Evolutionary conservation across 1,284 basidiomycete species (phyloP).

Genomic region (Heliocybe sulcata): DNA sequence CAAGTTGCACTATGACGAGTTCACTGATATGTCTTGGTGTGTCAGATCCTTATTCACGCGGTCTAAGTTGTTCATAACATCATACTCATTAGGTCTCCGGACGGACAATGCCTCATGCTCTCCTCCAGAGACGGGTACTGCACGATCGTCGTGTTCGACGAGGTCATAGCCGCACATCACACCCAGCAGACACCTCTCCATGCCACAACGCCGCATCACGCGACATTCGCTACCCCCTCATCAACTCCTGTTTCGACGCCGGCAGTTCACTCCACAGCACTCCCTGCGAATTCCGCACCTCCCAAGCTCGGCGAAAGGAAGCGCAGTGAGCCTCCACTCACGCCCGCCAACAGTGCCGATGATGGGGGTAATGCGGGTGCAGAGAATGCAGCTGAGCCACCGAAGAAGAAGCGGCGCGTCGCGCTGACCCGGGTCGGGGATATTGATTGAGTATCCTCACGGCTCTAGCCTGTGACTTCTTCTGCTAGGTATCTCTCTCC

Average conservation of each 20-base stretch:
- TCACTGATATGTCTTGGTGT: constrained; percentile 95
- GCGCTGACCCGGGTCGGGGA: constrained; percentile 71
- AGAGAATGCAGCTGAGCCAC: constrained; percentile 24
- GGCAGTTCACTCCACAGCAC: constrained; percentile 25
- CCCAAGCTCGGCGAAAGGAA: constrained; percentile 43
- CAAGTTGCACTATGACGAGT: constrained; percentile 96
- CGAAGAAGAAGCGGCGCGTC: constrained; percentile 88
- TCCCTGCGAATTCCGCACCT: constrained; percentile 27
- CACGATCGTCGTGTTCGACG: constrained; percentile 87
- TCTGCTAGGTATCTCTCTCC: background rate
- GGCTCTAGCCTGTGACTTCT: constrained; percentile 6
- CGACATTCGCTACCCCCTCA: constrained; percentile 31
- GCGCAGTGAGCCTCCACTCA: constrained; percentile 43
- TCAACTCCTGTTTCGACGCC: constrained; percentile 31
- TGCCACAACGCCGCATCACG: constrained; percentile 80
- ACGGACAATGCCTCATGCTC: constrained; percentile 89
- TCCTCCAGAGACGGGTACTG: constrained; percentile 97
- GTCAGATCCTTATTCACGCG: constrained; percentile 22
- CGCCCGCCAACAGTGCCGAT: constrained; percentile 43
- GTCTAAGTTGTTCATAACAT: constrained; percentile 3
- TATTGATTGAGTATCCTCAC: constrained; percentile 28
- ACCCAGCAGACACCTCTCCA: constrained; percentile 86
- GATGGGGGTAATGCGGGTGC: constrained; percentile 12
- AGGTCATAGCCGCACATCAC: constrained; percentile 81
- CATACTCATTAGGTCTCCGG: constrained; percentile 72